Percentiles rank a stretch among this genome's conserved stretches.
Conservation (phyloP, 2,329 filamentous ascomycete genomes). For the Cladosporium oxysporum region DNA sequence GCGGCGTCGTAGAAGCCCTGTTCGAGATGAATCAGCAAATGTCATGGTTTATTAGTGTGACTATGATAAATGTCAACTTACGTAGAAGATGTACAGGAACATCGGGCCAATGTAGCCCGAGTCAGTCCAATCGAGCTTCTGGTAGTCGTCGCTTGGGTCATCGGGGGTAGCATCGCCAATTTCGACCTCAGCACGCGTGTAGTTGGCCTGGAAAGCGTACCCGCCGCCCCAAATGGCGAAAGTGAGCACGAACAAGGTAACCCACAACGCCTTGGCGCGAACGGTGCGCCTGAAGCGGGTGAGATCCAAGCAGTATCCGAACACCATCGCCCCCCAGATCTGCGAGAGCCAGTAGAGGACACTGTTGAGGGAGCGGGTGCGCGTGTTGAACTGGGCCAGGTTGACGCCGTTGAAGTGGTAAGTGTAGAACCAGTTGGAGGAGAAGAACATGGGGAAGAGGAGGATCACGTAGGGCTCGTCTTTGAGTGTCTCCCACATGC, state of each 20-base stretch:
- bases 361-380: constrained; percentile 75
- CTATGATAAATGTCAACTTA: background rate
- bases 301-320: constrained; percentile 71
- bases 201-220: constrained; percentile 71
- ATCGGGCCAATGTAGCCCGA: constrained; percentile 73
- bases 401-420: constrained; percentile 80
- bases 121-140: constrained; percentile 66
- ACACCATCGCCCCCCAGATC: constrained; percentile 72
- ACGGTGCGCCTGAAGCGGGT: constrained; percentile 59
- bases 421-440: constrained; percentile 77
- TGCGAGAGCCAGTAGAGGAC: constrained; percentile 75
- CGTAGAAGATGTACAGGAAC: constrained; percentile 89
- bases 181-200: constrained; percentile 47
- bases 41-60: background rate
- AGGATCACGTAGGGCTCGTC: constrained; percentile 72
- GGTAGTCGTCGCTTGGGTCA: constrained; percentile 28
- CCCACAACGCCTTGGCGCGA: constrained; percentile 67
- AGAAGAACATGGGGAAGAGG: constrained; percentile 80
- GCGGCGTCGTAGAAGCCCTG: constrained; percentile 20
- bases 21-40: background rate
- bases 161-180: constrained; percentile 23
- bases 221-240: constrained; percentile 82
- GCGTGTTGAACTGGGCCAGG: constrained; percentile 68
- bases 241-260: constrained; percentile 66
- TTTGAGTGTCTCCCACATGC: constrained; percentile 71